Base-by-base conservation (phyloP, 2,329 filamentous ascomycete species). In the Ophioceras dolichostomum region DNA sequence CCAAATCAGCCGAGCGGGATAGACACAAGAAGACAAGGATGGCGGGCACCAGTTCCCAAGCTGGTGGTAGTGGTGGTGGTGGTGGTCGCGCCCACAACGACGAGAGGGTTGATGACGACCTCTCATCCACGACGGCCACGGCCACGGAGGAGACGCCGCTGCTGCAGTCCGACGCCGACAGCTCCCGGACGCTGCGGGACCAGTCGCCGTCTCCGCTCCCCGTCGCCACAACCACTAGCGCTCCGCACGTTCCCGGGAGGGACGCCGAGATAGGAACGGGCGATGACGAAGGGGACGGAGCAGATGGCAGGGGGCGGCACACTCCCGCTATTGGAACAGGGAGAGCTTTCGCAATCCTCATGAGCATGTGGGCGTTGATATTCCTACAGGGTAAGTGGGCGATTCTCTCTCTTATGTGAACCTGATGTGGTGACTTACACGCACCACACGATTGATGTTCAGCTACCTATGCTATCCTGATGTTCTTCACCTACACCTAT, bases 321-420 rank as follows among this genome's bases (percentile, higher is more conserved):
- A 30, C 39, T 14, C 37, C 47, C 39, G 37, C 45, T 2, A 49
- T 60, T 27, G 44, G 53, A 9, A 38, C 47, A 10, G 41, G 49
- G 10, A 55, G 68, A 34, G 62, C 53, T 7, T 30, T 60, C 3
- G 59, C 65, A 31, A 69, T 79, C 38, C 58, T 67, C 12, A 43
- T 66, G 30, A 74, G 67, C 43, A 61, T 74, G 45, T 73, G 70
- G 49, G 50, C 67, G 2, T 57, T 78, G 34, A 71, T 79, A 20
- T 78, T 79, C 46, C 52, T 78, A 13, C 72, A 76, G 63, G 70
- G 72, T 70, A 55, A 35, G 50, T n/a, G n/a, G n/a, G n/a, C n/a
- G n/a, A n/a, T n/a, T n/a, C n/a, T n/a, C n/a, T n/a, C n/a, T n/a
- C n/a, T n/a, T n/a, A n/a, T n/a, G n/a, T n/a, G n/a, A n/a, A n/a